Base-by-base conservation (phyloP, 192 early-diverging fungal species). In the Diversispora eburnea region DNA sequence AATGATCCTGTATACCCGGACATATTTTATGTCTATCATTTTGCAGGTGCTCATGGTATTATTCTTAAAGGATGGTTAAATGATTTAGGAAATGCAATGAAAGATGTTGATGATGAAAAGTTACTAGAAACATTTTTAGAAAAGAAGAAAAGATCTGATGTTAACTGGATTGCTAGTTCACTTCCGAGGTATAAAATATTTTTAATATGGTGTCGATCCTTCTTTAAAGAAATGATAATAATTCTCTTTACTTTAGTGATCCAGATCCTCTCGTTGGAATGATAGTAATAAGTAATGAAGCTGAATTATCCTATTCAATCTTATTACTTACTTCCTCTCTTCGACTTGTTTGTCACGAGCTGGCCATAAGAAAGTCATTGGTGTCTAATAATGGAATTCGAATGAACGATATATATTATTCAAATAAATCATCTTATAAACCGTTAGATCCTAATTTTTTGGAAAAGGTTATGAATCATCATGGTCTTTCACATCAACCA, bases 21-120 rank as follows among this genome's bases (percentile, higher is more conserved):
- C 33, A 83, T 84, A 17, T 88, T 91, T 60, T 95, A 89, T 67
- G 79, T 86, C 6, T 87, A 90, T 48, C 92, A 95, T 67, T 75
- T 83, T 22, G 80, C 80, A 55, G 93, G 92, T 55, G 88, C 86
- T 3, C 90, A 93, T 75, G 82, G 84, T 12, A 77, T 93, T 6
- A 83, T 84, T 22, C 79, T 90, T 43, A 78, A 82, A 15, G 77
- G 78, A 62, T 91, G 91, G 89, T 56, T 88, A 55, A 75, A 77
- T 8, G 68, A 77, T 1, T 73, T 79, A 0, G 67, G 76, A 33
- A 59, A 80, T 51, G 60, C 20, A 5, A 48, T 72, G 19, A 76
- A 67, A 9, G 71, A 68, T 33, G 39, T 41, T 42, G 48, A 8
- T 9, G 9, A 25, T 54, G 39, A 41, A 10, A 42, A 41, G 19